Evolutionary conservation across 345 rosid species (phyloP).

Genomic region (Eucalyptus microcorys): DNA sequence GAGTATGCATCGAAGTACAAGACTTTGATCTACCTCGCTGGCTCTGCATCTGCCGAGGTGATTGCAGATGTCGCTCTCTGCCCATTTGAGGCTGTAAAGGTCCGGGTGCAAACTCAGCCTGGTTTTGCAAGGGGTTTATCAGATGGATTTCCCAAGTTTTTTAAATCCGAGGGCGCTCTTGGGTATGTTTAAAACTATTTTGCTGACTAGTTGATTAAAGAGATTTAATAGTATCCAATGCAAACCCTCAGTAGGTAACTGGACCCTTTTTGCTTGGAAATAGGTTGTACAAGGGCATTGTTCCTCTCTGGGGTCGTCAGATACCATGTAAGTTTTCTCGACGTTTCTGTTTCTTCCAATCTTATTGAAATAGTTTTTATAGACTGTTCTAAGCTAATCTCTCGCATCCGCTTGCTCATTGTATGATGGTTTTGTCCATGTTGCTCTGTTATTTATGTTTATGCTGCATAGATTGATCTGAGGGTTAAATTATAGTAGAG

Average conservation of each 20-base stretch:
- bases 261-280: not conserved
- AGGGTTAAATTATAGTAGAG: not conserved
- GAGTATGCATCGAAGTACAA: constrained; percentile 75
- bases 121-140: constrained; percentile 91
- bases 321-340: constrained; percentile 73
- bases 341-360: not conserved
- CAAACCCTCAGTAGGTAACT: not conserved
- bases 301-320: constrained; percentile 99
- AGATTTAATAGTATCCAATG: not conserved
- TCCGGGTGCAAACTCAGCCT: constrained; percentile 98
- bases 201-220: not conserved
- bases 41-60: constrained; percentile 97
- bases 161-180: constrained; percentile 72
- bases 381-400: not conserved
- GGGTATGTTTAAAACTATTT: constrained; percentile 46
- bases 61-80: constrained; percentile 92
- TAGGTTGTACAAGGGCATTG: constrained; percentile 93
- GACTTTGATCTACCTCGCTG: constrained; percentile 95
- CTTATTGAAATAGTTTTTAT: not conserved
- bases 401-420: not conserved
- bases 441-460: not conserved
- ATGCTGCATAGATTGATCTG: not conserved
- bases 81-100: constrained; percentile 99
- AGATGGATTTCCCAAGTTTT: constrained; percentile 94
- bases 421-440: not conserved